Base-by-base conservation (phyloP, 176 grass and related monocot genomes). In the Oryza officinalis region DNA sequence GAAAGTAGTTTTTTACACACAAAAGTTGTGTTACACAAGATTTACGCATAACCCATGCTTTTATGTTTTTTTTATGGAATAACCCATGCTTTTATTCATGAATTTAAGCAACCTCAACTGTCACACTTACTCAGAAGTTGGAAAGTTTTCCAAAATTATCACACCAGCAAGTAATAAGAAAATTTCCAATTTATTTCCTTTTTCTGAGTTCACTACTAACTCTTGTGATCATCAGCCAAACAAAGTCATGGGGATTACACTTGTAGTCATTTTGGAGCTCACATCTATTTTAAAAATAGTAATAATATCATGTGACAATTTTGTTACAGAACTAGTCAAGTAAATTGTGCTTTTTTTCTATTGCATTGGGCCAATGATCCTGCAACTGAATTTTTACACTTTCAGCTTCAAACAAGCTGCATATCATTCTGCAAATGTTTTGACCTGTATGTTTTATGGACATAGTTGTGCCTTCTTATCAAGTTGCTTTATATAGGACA, bases 1-100 rank as follows among this genome's bases (percentile, higher is more conserved):
- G 73, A 32, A 82, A 73, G 10, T 82, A 82, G 38, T 14, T 72
- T 44, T 23, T 30, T 31, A 54, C 65, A 69, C 49, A 47, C 40
- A 41, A 41, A 41, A 41, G 40, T 67, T 27, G 66, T 23, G 44
- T 43, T 10, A 32, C 30, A 68, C 67, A 43, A 22, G 26, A 67
- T 43, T 44, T 75, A 20, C 74, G 32, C 45, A 60, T 45, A 12
- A 10, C 47, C 57, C 33, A 44, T 27, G 1, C 28, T 27, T 27
- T 33, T 40, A 52, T 77, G 35, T 37, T 37, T 37, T 8, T 37
- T 37, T 37, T 4, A 37, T 37, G 35, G 35, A 37, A 37, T 37
- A 12, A 13, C 47, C 57, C 26, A 44, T 27, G 1, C 28, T 28
- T 27, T 33, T 40, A 54, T 77, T 18, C 12, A 52, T 12, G 67